Conservation (phyloP, 2,329 filamentous ascomycete genomes). For the Fusarium virguliforme region DNA sequence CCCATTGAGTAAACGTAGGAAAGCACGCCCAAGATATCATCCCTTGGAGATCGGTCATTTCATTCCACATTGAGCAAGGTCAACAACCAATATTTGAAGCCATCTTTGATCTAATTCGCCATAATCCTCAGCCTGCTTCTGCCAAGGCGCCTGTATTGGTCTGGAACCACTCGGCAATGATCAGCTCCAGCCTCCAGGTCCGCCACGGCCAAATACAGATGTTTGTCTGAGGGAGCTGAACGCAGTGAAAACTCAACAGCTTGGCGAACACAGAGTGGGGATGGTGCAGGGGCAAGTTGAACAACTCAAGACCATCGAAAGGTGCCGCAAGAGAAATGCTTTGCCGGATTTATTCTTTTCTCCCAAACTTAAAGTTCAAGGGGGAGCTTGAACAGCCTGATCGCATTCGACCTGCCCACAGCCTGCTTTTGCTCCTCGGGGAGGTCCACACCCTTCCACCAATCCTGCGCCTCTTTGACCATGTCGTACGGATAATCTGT, state of each 20-base stretch:
- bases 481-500: constrained; percentile 25
- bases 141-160: background rate
- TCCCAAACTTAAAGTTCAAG: constrained; percentile 7
- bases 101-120: constrained; percentile 3
- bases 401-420: constrained; percentile 16
- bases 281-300: background rate
- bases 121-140: background rate
- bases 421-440: background rate
- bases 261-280: background rate
- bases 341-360: background rate
- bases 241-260: background rate
- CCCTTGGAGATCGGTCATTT: background rate
- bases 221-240: background rate
- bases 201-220: background rate
- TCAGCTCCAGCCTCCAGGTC: background rate
- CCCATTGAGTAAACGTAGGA: background rate
- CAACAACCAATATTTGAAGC: background rate
- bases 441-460: constrained; percentile 24
- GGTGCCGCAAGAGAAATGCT: background rate
- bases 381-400: constrained; percentile 25
- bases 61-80: background rate
- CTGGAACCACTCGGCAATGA: background rate
- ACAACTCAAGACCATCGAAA: no score
- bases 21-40: background rate
- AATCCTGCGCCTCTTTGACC: constrained; percentile 26